Conservation (phyloP, 1,139 yeast genomes). For the Taphrina populina region DNA sequence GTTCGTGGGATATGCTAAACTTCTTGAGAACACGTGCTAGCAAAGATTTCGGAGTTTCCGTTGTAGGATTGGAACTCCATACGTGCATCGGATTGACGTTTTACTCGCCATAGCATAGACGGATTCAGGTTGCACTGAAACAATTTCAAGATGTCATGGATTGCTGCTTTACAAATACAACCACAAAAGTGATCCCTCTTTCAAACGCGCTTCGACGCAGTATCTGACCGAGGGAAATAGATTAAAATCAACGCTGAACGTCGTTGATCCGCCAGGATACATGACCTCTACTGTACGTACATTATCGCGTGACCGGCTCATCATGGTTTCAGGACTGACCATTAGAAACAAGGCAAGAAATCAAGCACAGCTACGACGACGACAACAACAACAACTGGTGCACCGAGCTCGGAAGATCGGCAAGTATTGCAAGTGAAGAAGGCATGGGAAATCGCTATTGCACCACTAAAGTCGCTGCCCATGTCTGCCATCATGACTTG, state of each 20-base stretch:
- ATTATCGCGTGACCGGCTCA: neutral
- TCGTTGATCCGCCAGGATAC: constrained; percentile 31
- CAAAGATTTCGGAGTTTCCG: too few relatives aligned
- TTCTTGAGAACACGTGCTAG: too few relatives aligned
- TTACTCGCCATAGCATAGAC: too few relatives aligned
- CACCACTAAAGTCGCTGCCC: constrained; percentile 81
- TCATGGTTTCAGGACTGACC: neutral
- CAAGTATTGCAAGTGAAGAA: constrained; percentile 46
- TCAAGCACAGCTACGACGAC: neutral
- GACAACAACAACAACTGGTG: neutral
- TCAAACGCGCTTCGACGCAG: neutral
- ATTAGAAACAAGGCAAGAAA: neutral
- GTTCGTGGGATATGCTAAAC: too few relatives aligned
- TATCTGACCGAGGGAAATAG: neutral
- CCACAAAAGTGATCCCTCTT: neutral
- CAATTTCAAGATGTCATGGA: constrained; percentile 25
- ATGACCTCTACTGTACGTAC: neutral
- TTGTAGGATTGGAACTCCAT: too few relatives aligned
- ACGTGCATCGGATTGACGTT: too few relatives aligned
- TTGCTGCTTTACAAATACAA: constrained; percentile 10
- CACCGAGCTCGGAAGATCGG: constrained; percentile 34
- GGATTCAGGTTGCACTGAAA: too few relatives aligned
- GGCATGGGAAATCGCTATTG: constrained; percentile 83
- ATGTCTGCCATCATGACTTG: constrained; percentile 89
- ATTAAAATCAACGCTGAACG: constrained; percentile 4